Percentiles rank a stretch among this genome's conserved stretches.
Conservation (phyloP, 192 early-diverging fungal species). For the Coemansia sp. region DNA sequence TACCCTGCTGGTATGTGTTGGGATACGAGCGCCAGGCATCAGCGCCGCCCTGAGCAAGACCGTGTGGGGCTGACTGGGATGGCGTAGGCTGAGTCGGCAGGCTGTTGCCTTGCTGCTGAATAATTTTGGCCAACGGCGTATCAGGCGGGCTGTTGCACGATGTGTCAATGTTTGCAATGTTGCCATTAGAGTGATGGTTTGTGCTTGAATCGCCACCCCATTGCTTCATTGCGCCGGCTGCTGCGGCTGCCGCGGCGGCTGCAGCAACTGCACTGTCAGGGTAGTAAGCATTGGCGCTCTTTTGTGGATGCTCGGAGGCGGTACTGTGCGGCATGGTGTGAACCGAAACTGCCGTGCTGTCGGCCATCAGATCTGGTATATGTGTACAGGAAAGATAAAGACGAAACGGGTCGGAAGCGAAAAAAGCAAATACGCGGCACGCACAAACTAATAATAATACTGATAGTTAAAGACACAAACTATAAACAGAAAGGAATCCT, state of each 20-base stretch:
- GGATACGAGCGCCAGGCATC: slow-evolving; percentile 35
- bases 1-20: slow-evolving; percentile 22
- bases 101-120: slow-evolving; percentile 34
- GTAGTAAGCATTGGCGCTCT: slow-evolving; percentile 10
- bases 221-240: slow-evolving; percentile 1
- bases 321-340: slow-evolving; percentile 20
- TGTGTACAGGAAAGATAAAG: not conserved
- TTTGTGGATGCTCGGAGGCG: slow-evolving; percentile 15
- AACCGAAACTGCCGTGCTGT: slow-evolving; percentile 9
- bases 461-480: not conserved
- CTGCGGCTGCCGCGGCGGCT: slow-evolving; percentile 2
- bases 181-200: slow-evolving; percentile 3
- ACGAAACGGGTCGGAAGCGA: slow-evolving; percentile 1
- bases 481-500: no score
- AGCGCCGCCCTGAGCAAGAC: slow-evolving; percentile 14
- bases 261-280: slow-evolving; percentile 4
- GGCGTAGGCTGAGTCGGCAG: slow-evolving; percentile 40
- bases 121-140: slow-evolving; percentile 43
- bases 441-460: not conserved
- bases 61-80: slow-evolving; percentile 41
- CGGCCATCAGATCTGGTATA: slow-evolving; percentile 2
- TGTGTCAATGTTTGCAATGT: slow-evolving; percentile 18
- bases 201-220: slow-evolving; percentile 1
- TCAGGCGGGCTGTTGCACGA: slow-evolving; percentile 45
- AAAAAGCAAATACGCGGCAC: not conserved